These are phyloP conservation scores for Blastocystis sp. DNA, from an alignment of 352 stramenopile species.

Conservation along the genomic window DNA sequence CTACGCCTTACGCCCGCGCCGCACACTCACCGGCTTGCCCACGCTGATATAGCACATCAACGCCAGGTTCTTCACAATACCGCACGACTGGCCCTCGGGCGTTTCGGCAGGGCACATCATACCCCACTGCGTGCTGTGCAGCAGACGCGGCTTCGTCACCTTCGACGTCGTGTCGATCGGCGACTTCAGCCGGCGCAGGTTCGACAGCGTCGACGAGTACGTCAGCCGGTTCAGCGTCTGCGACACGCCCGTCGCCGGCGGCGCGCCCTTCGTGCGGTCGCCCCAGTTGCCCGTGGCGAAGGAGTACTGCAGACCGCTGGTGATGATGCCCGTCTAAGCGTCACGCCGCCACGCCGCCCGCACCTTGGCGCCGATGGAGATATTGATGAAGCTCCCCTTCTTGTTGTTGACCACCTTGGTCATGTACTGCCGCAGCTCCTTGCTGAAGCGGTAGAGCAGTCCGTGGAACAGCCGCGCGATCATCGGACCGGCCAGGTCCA, in stretches of 20 bases:
- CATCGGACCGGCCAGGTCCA: conserved; percentile 95
- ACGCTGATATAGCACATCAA: conserved; percentile 97
- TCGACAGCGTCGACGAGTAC: conserved; percentile 94
- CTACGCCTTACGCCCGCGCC: neutral
- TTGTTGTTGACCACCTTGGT: conserved; percentile 71
- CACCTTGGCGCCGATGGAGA: conserved; percentile 48
- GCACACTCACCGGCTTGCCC: conserved; percentile 74
- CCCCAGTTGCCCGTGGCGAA: conserved; percentile 98
- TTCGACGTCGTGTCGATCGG: conserved; percentile 97
- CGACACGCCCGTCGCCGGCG: conserved; percentile 92
- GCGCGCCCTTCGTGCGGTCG: conserved; percentile 82
- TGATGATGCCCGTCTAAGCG: conserved; percentile 87
- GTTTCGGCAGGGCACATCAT: conserved; percentile 91
- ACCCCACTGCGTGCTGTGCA: conserved; percentile 99
- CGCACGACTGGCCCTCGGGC: conserved; percentile 75
- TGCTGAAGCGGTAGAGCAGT: conserved; percentile 96
- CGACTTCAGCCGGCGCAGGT: conserved; percentile 96
- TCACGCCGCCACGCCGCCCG: neutral
- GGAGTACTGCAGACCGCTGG: conserved; percentile 95
- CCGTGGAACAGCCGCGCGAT: conserved; percentile 94
- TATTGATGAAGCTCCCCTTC: conserved; percentile 55
- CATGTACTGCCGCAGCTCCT: conserved; percentile 82
- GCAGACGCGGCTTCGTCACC: conserved; percentile 94
- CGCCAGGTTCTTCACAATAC: conserved; percentile 95
- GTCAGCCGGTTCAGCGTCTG: conserved; percentile 98